Base-by-base conservation (phyloP, 2,329 filamentous ascomycete genomes). In the Escovopsis sp. region DNA sequence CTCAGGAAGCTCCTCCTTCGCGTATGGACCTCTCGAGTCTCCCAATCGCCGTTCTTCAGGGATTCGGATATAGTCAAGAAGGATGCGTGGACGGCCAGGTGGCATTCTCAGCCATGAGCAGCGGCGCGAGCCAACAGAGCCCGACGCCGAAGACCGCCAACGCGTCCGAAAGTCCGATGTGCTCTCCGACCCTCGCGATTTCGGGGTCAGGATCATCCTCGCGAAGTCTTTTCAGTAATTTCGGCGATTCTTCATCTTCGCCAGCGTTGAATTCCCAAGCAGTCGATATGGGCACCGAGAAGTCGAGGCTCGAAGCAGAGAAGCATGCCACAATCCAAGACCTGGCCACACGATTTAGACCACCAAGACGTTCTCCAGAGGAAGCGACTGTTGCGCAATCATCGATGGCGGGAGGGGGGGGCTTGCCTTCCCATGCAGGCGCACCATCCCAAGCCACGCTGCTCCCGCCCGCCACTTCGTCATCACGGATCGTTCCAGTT, bases 221-320 rank as follows among this genome's bases (percentile, higher is more conserved):
- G 23, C 23, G 23, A 6, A 23, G 4, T 4, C 23, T 23, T 6
- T 23, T 23, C 23, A 23, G 23, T 23, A 51, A 47, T 26, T 47
- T 48, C n/a, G 48, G 45, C 26, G 52, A 55, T 12, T 62, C 59
- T 45, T 60, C 57, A 41, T 62, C 60, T 40, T 64, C 64, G 6
- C 61, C 63, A 1, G 52, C 63, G 9, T 62, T 63, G 26, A 58
- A 61, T 30, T 61, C 58, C 32, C 59, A 61, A 9, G 67, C 66
- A 46, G 58, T 63, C 10, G 52, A 58, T 28, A 52, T 63, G 42
- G 57, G 54, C 38, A 47, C 49, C 23, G 54, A 53, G 12, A 61
- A 53, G 40, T 46, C 63, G 41, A 61, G 64, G 43, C 53, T 62
- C 42, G 60, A 59, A 44, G 53, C 56, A 4, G 47, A 45, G 12